A percentile compares a stretch with the other conserved stretches of the same genome.
Conservation (phyloP, 2,329 filamentous ascomycete genomes). For the Emmonsiellopsis sp. region DNA sequence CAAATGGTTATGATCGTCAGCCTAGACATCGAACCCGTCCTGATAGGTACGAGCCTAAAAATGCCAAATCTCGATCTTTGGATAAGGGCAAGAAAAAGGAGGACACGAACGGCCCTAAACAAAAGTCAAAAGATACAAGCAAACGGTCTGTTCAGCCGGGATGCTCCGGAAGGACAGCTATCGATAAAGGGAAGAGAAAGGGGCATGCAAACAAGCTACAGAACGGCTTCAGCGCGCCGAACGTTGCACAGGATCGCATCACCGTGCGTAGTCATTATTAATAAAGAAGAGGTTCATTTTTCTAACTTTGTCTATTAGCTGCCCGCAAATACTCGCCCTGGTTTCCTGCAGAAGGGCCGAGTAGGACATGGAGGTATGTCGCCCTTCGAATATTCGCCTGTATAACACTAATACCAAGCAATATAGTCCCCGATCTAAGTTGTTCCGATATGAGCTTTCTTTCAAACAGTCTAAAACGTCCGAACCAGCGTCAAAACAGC, state of each 20-base stretch:
- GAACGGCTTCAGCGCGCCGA: slow-evolving; percentile 46
- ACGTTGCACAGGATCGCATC: slow-evolving; percentile 42
- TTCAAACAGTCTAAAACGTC: too few species aligned
- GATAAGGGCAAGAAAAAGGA: neutral
- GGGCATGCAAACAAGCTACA: slow-evolving; percentile 36
- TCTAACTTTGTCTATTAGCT: neutral
- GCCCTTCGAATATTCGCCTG: too few species aligned
- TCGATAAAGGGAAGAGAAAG: slow-evolving; percentile 14
- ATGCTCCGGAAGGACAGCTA: slow-evolving; percentile 8
- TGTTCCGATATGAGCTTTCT: slow-evolving; percentile 16
- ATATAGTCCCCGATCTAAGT: slow-evolving; percentile 9
- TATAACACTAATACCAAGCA: neutral
- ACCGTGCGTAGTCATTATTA: slow-evolving; percentile 34
- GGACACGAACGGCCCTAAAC: neutral
- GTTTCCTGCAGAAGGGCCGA: neutral
- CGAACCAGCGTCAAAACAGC: too few species aligned
- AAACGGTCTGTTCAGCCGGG: neutral
- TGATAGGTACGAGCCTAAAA: slow-evolving; percentile 45
- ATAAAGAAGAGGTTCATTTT: neutral
- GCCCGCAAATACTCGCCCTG: neutral
- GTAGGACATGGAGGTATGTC: neutral
- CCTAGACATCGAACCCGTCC: slow-evolving; percentile 48
- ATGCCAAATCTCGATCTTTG: neutral
- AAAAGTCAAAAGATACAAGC: neutral
- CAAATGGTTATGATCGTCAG: slow-evolving; percentile 30